Evolutionary conservation across 2,329 filamentous ascomycete species (phyloP).

Genomic region (Trematosphaeria pertusa): DNA sequence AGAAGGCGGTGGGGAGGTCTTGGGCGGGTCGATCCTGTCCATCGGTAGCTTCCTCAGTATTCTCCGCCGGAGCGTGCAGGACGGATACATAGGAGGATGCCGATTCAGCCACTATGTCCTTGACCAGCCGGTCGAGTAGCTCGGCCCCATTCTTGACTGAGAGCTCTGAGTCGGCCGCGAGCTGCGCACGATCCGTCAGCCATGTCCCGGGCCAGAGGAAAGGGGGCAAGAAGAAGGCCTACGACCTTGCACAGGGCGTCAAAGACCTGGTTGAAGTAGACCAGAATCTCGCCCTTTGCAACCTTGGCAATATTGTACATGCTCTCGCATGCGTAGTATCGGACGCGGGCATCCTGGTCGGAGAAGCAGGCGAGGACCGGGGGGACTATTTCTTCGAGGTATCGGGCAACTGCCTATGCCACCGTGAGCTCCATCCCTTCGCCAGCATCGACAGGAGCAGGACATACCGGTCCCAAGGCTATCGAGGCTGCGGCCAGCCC

Average conservation of each 20-base stretch:
- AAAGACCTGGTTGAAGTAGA: slow-evolving; percentile 99
- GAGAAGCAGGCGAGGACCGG: slow-evolving; percentile 97
- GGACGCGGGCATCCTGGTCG: slow-evolving; percentile 94
- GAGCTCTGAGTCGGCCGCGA: slow-evolving; percentile 93
- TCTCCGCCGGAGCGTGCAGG: slow-evolving; percentile 69
- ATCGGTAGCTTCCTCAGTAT: slow-evolving; percentile 47
- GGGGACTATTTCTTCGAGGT: slow-evolving; percentile 91
- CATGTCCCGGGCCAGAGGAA: neutral
- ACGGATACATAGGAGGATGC: slow-evolving; percentile 94
- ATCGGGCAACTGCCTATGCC: slow-evolving; percentile 82
- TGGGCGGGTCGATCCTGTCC: slow-evolving; percentile 26
- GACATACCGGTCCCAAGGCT: slow-evolving; percentile 84
- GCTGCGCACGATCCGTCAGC: slow-evolving; percentile 58
- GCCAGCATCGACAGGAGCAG: neutral
- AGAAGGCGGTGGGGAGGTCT: slow-evolving; percentile 83
- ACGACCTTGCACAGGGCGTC: slow-evolving; percentile 92
- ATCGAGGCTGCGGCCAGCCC: slow-evolving; percentile 95
- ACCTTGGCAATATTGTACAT: slow-evolving; percentile 99
- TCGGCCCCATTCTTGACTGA: slow-evolving; percentile 99
- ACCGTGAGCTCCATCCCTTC: slow-evolving; percentile 17
- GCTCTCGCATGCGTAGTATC: slow-evolving; percentile 98
- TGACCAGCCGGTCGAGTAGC: slow-evolving; percentile 89
- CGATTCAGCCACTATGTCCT: slow-evolving; percentile 95
- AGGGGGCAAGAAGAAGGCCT: neutral
- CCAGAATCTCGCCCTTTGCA: slow-evolving; percentile 93